Percentiles rank a stretch among this genome's conserved stretches.
phyloP scores from a whole-genome alignment of 139 green algal genomes.

The Chlamydomonas eustigma region DNA sequence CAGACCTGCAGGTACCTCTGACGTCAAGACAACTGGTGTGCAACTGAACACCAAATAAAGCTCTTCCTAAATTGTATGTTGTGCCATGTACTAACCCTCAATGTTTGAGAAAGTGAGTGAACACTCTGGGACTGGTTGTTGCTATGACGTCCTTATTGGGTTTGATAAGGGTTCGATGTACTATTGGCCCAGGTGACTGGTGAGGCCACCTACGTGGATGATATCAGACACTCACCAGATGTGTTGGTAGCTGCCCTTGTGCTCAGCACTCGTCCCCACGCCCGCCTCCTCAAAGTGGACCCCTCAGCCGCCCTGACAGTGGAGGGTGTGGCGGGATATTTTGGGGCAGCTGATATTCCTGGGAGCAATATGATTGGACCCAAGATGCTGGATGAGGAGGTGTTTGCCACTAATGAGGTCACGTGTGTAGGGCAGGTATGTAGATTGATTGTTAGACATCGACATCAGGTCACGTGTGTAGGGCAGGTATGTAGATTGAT shows the following conservation, averaged over 20 bases:
- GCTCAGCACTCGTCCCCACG: slow-evolving; percentile 72
- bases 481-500: no score
- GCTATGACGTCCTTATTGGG: no score
- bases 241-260: slow-evolving; percentile 80
- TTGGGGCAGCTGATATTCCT: slow-evolving; percentile 68
- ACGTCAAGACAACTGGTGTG: no score
- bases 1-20: slow-evolving; percentile 75
- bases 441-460: no score
- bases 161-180: no score
- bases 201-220: slow-evolving; percentile 88
- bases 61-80: no score
- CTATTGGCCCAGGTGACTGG: slow-evolving; percentile 87
- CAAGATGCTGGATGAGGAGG: slow-evolving; percentile 83
- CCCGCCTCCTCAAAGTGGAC: slow-evolving; percentile 67
- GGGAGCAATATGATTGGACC: slow-evolving; percentile 83
- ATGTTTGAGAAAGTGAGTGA: no score
- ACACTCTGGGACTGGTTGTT: no score
- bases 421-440: slow-evolving; percentile 81
- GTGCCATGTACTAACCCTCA: no score
- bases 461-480: no score
- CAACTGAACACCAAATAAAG: no score
- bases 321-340: slow-evolving; percentile 69
- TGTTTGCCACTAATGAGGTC: slow-evolving; percentile 81
- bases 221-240: slow-evolving; percentile 65
- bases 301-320: slow-evolving; percentile 43